Conservation (phyloP, 139 green algal species). For the Chlamydomonas sp. region DNA sequence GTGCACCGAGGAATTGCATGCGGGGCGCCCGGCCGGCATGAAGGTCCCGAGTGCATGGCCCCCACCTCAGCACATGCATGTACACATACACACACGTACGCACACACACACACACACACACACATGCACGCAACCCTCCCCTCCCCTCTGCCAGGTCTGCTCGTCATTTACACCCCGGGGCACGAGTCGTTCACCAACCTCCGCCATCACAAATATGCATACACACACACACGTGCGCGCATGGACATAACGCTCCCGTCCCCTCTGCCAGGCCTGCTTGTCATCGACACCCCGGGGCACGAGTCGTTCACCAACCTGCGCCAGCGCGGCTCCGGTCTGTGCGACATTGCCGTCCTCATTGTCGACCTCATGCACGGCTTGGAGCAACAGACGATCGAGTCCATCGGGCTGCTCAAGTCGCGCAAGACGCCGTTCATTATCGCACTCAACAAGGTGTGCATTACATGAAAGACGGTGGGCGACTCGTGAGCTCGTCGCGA, state of each 20-base stretch:
- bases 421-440: constrained; percentile 98
- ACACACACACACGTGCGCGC: too few relatives aligned
- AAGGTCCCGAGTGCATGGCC: too few relatives aligned
- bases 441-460: constrained; percentile 95
- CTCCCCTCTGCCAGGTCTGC: neutral
- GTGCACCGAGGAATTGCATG: too few relatives aligned
- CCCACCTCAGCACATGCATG: too few relatives aligned
- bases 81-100: too few relatives aligned
- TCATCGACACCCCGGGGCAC: constrained; percentile 98
- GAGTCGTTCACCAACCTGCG: constrained; percentile 97
- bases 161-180: neutral
- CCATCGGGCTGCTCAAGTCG: constrained; percentile 91
- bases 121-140: too few relatives aligned
- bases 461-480: too few relatives aligned
- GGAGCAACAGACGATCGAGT: constrained; percentile 98
- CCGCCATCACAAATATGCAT: too few relatives aligned
- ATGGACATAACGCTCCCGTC: neutral
- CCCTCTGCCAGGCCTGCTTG: constrained; percentile 69
- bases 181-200: neutral
- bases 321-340: constrained; percentile 83
- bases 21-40: too few relatives aligned
- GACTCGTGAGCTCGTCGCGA: too few relatives aligned
- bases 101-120: too few relatives aligned
- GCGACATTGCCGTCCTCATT: constrained; percentile 96
- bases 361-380: constrained; percentile 98